Evolutionary conservation across 1,139 yeast species (phyloP).

Genomic region (Pichia sp.): DNA sequence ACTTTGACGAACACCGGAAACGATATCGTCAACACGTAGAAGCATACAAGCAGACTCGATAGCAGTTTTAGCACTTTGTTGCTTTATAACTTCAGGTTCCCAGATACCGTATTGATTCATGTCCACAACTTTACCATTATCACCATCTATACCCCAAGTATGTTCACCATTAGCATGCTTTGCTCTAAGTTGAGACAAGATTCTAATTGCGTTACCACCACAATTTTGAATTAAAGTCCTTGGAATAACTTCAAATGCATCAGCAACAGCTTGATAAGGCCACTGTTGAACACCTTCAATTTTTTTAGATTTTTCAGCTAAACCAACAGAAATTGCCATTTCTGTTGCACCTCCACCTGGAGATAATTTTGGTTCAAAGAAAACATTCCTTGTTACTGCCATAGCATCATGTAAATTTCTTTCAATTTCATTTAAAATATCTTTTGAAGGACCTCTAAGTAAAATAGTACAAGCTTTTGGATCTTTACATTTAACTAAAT

Average conservation of each 20-base stretch:
- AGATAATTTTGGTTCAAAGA: constrained; percentile 87
- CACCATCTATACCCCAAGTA: constrained; percentile 93
- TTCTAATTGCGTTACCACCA: constrained; percentile 92
- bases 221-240: constrained; percentile 95
- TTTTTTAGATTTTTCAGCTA: constrained; percentile 84
- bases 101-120: constrained; percentile 95
- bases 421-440: constrained; percentile 90
- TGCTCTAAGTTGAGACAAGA: constrained; percentile 86
- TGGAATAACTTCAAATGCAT: constrained; percentile 97
- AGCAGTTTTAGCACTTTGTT: constrained; percentile 93
- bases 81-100: constrained; percentile 98
- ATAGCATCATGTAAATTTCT: constrained; percentile 97
- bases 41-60: constrained; percentile 94
- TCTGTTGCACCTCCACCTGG: constrained; percentile 99
- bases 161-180: constrained; percentile 86
- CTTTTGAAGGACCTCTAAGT: constrained; percentile 95
- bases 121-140: constrained; percentile 86
- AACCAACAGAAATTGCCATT: constrained; percentile 90
- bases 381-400: constrained; percentile 95
- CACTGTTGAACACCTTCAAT: constrained; percentile 95
- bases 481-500: constrained; percentile 66
- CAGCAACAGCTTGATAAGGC: constrained; percentile 99
- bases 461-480: constrained; percentile 93
- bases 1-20: constrained; percentile 76
- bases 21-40: constrained; percentile 94